phyloP scores from a whole-genome alignment of 106 monocot species.

The Cymbidium sinense region DNA sequence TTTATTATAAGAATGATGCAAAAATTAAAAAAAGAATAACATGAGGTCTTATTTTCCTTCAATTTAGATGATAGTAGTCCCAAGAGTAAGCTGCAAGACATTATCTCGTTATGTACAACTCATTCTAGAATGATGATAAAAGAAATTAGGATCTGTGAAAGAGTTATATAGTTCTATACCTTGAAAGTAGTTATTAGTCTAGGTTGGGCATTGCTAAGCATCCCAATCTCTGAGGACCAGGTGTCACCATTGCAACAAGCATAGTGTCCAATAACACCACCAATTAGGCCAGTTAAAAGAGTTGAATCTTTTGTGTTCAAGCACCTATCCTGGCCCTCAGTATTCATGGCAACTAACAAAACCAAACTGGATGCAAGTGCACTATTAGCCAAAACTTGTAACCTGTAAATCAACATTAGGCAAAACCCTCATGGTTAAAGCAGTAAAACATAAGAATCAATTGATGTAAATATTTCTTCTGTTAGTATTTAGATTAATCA shows the following conservation, averaged over 20 bases:
- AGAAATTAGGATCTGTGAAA: background rate
- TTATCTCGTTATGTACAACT: background rate
- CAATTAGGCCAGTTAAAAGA: constrained; percentile 59
- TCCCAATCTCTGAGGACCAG: constrained; percentile 91
- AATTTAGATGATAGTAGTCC: too few relatives aligned
- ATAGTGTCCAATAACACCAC: constrained; percentile 90
- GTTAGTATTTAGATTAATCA: background rate
- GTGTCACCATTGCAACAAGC: constrained; percentile 98
- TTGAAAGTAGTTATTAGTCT: constrained; percentile 77
- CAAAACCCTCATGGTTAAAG: background rate
- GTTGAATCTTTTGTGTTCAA: constrained; percentile 62
- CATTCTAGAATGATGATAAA: background rate
- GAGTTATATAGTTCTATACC: constrained; percentile 29
- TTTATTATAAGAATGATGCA: background rate
- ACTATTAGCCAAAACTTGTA: constrained; percentile 79
- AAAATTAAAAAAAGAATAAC: background rate
- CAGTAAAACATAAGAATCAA: background rate
- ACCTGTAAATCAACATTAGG: constrained; percentile 23
- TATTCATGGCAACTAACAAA: constrained; percentile 26
- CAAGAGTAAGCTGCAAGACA: too few relatives aligned
- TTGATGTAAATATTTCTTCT: background rate
- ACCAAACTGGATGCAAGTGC: constrained; percentile 60
- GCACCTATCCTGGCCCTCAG: constrained; percentile 51
- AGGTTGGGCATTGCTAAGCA: constrained; percentile 66
- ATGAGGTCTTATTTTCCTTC: too few relatives aligned